Evolutionary conservation across 2,329 filamentous ascomycete genomes (phyloP).

Genomic region (Alternaria postmessia): DNA sequence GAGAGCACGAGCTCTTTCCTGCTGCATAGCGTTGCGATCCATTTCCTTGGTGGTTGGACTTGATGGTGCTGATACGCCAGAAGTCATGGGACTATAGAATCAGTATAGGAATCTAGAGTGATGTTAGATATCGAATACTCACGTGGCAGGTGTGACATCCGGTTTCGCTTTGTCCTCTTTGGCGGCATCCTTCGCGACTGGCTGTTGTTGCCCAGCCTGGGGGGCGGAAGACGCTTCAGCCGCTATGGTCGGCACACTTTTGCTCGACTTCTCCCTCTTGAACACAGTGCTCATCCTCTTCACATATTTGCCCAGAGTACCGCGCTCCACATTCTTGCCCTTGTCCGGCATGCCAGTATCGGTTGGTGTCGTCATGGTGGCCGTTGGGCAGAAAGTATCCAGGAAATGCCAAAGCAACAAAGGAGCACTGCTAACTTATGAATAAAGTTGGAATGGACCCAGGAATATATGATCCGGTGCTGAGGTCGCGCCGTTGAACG

Average conservation of each 20-base stretch:
- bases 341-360: constrained; percentile 24
- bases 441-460: constrained; percentile 6
- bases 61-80: constrained; percentile 14
- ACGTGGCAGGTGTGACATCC: constrained; percentile 15
- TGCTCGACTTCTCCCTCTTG: constrained; percentile 44
- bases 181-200: constrained; percentile 7
- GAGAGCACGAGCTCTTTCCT: constrained; percentile 51
- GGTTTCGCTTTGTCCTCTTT: constrained; percentile 9
- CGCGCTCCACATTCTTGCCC: constrained; percentile 36
- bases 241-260: constrained; percentile 13
- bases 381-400: neutral
- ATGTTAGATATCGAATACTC: neutral
- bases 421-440: constrained; percentile 4
- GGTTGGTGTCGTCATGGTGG: constrained; percentile 40
- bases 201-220: constrained; percentile 9
- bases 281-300: constrained; percentile 53
- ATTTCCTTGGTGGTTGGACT: constrained; percentile 25
- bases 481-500: constrained; percentile 17
- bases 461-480: constrained; percentile 4
- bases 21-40: constrained; percentile 48
- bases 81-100: constrained; percentile 10
- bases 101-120: neutral
- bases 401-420: constrained; percentile 6
- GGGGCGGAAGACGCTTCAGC: constrained; percentile 20
- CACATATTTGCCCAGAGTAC: constrained; percentile 50